Evolutionary conservation across 2,329 filamentous ascomycete genomes (phyloP).

Genomic region (Pseudonectria foliicola): DNA sequence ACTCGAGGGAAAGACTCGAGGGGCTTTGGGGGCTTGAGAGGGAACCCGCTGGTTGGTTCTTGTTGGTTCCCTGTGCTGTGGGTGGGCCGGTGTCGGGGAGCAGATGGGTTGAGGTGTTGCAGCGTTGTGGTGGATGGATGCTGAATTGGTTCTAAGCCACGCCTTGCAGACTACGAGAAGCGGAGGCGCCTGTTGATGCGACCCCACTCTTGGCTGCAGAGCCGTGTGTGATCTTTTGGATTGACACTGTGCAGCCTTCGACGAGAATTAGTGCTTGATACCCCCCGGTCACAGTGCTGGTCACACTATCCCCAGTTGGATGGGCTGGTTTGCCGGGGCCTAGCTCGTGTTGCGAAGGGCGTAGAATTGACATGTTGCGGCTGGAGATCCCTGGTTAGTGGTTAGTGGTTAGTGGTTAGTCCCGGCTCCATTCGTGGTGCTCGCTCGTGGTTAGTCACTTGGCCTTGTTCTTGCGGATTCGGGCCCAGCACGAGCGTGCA

Average conservation of each 20-base stretch:
- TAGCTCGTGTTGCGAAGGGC: conserved; percentile 31
- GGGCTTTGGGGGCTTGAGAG: too few species aligned
- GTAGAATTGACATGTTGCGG: conserved; percentile 27
- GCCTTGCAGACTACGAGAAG: conserved; percentile 24
- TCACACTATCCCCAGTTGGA: too few species aligned
- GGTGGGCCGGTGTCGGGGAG: conserved; percentile 18
- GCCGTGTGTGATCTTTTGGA: too few species aligned
- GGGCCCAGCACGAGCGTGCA: not conserved
- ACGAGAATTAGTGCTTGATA: too few species aligned
- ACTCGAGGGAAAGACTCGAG: too few species aligned
- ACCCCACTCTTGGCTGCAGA: conserved; percentile 6
- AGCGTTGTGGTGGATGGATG: not conserved
- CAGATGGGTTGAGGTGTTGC: conserved; percentile 3
- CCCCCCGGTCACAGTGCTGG: too few species aligned
- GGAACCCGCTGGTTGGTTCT: too few species aligned
- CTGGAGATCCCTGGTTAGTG: not conserved
- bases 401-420: too few species aligned
- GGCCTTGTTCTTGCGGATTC: not conserved
- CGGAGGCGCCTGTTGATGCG: conserved; percentile 16
- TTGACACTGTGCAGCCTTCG: conserved; percentile 1
- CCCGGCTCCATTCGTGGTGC: not conserved
- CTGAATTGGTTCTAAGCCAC: conserved; percentile 6
- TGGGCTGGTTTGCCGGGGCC: too few species aligned
- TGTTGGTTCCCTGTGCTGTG: too few species aligned
- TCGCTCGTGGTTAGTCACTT: too few species aligned